Percentiles rank a stretch among this genome's conserved stretches.
Evolutionary conservation across 2,329 filamentous ascomycete species (phyloP).

Genomic region (Colletotrichum graminicola): DNA sequence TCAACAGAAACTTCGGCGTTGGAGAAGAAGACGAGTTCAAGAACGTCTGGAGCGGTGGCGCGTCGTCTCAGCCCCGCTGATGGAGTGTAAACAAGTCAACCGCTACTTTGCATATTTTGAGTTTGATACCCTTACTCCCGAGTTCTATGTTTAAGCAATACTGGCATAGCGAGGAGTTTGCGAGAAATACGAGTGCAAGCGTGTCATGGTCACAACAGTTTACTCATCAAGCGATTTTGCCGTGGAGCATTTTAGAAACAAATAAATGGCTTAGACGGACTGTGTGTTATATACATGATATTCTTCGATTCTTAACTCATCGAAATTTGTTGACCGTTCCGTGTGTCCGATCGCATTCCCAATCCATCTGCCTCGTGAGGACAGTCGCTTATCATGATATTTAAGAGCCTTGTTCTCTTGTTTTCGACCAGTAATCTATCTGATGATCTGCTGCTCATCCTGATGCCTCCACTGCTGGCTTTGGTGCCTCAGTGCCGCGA

Average conservation of each 20-base stretch:
- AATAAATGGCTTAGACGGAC: neutral
- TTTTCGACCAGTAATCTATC: neutral
- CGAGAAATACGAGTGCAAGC: constrained; percentile 20
- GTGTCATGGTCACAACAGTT: constrained; percentile 3
- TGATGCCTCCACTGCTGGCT: neutral
- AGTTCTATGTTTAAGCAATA: constrained; percentile 41
- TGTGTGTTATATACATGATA: neutral
- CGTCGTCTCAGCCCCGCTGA: constrained; percentile 21
- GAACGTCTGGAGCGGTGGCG: constrained; percentile 57
- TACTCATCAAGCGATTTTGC: neutral
- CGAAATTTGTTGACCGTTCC: neutral
- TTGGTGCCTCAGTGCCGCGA: constrained; percentile 9
- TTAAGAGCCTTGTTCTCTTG: neutral
- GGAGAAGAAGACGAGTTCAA: constrained; percentile 59
- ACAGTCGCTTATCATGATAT: neutral
- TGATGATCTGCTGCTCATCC: constrained; percentile 9
- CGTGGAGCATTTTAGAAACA: neutral
- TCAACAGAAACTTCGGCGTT: constrained; percentile 42
- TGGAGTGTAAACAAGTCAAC: neutral
- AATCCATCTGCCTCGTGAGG: neutral
- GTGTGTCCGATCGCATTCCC: neutral
- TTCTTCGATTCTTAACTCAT: neutral
- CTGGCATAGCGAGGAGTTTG: constrained; percentile 48
- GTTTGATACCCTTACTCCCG: constrained; percentile 39
- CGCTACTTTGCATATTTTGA: constrained; percentile 26